Percentiles rank a stretch among this genome's conserved stretches.
Conservation (phyloP, 2,329 filamentous ascomycete genomes). For the Trichoderma guizhouense region DNA sequence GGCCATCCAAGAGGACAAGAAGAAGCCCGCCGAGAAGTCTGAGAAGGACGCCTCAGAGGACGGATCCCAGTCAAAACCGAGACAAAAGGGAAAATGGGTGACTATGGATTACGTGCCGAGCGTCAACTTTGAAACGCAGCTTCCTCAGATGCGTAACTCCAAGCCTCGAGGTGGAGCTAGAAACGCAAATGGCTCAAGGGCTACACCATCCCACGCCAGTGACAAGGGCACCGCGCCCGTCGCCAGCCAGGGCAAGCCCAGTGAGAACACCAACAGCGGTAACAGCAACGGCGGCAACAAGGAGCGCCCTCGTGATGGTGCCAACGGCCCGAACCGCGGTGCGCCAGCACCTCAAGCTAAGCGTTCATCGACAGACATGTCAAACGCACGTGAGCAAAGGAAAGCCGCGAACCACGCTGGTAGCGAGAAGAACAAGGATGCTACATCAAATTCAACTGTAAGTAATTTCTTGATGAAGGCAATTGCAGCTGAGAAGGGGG, state of each 20-base stretch:
- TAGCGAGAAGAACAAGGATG: slow-evolving; percentile 43
- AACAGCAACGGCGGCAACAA: slow-evolving; percentile 21
- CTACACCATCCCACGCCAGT: slow-evolving; percentile 31
- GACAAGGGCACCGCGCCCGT: slow-evolving; percentile 38
- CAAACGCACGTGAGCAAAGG: slow-evolving; percentile 42
- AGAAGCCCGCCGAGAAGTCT: slow-evolving; percentile 63
- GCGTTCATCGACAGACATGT: slow-evolving; percentile 42
- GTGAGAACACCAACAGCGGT: slow-evolving; percentile 23
- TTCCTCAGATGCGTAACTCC: slow-evolving; percentile 54
- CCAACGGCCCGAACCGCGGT: slow-evolving; percentile 34
- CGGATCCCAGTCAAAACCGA: slow-evolving; percentile 40
- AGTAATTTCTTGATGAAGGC: slow-evolving; percentile 26
- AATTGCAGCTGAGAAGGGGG: neutral
- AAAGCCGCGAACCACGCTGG: slow-evolving; percentile 38
- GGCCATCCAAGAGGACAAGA: slow-evolving; percentile 66
- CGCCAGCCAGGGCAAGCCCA: slow-evolving; percentile 30
- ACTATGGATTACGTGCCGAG: slow-evolving; percentile 77
- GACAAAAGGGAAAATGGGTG: slow-evolving; percentile 83
- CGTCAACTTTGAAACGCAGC: slow-evolving; percentile 80
- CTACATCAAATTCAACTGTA: slow-evolving; percentile 36
- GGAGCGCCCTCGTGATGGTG: slow-evolving; percentile 36
- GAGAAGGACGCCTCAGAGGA: slow-evolving; percentile 61
- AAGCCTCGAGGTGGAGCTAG: slow-evolving; percentile 51
- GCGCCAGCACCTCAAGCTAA: slow-evolving; percentile 41
- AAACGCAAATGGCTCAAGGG: slow-evolving; percentile 38